phyloP scores from a whole-genome alignment of 768 basidiomycete genomes.

The Infundibulicybe gibba region DNA sequence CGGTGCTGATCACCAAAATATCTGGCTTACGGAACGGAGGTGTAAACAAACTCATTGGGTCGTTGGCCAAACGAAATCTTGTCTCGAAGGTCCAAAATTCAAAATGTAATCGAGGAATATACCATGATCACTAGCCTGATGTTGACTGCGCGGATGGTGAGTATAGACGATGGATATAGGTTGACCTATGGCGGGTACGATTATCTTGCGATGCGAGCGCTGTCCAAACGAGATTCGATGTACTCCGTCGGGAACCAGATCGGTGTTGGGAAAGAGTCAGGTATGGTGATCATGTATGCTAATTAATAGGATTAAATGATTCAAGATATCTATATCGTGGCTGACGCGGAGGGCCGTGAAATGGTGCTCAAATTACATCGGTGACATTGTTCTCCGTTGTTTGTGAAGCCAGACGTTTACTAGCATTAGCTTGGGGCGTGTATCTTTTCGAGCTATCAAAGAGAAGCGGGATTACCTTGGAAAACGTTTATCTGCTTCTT shows the following conservation, averaged over 20 bases:
- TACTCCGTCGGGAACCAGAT: slow-evolving; percentile 95
- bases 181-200: slow-evolving; percentile 99
- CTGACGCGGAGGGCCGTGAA: slow-evolving; percentile 77
- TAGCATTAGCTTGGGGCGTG: slow-evolving; percentile 79
- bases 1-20: slow-evolving; percentile 84
- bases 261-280: slow-evolving; percentile 97
- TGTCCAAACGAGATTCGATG: slow-evolving; percentile 87
- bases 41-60: slow-evolving; percentile 88
- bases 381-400: slow-evolving; percentile 33
- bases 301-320: not conserved
- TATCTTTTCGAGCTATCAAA: slow-evolving; percentile 97
- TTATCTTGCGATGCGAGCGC: slow-evolving; percentile 88
- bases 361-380: slow-evolving; percentile 94
- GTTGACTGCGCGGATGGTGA: no score
- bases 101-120: slow-evolving; percentile 57
- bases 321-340: slow-evolving; percentile 86
- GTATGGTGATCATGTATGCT: slow-evolving; percentile 34
- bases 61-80: slow-evolving; percentile 87
- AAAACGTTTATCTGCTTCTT: slow-evolving; percentile 92
- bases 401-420: not conserved
- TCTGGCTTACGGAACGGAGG: slow-evolving; percentile 91
- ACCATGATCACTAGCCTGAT: no score
- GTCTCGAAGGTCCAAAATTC: slow-evolving; percentile 88
- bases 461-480: slow-evolving; percentile 95
- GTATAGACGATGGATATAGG: slow-evolving; percentile 91